Conservation (phyloP, 805 yeast species). For the Suhomyces xylopsoci region DNA sequence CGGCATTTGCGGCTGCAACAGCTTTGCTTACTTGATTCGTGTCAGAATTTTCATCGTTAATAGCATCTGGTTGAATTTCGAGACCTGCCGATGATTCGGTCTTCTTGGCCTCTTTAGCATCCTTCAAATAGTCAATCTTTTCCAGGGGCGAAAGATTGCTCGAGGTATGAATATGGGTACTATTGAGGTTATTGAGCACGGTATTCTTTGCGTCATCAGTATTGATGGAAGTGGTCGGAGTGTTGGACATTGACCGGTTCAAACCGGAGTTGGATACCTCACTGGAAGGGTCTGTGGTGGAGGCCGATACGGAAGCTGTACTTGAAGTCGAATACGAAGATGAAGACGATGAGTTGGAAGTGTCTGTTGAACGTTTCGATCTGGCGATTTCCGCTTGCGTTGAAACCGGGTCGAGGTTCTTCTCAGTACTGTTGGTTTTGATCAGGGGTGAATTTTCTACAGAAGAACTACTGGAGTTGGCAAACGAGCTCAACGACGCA, state of each 20-base stretch:
- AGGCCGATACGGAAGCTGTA: conserved; percentile 7
- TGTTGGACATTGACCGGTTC: conserved; percentile 23
- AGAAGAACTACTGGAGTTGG: not conserved
- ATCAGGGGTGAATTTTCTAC: not conserved
- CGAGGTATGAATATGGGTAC: not conserved
- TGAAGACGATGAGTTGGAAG: conserved; percentile 1
- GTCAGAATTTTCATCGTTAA: not conserved
- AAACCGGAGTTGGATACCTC: conserved; percentile 16
- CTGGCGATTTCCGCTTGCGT: not conserved
- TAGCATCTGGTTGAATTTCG: not conserved
- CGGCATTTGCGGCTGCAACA: not conserved
- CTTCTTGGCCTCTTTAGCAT: not conserved
- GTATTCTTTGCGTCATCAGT: conserved; percentile 9
- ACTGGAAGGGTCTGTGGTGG: conserved; percentile 3
- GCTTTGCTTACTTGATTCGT: not conserved
- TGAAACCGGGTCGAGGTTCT: not conserved
- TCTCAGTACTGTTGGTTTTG: not conserved
- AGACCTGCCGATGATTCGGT: not conserved
- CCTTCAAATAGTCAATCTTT: not conserved
- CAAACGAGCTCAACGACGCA: conserved; percentile 1
- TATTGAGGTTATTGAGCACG: not conserved
- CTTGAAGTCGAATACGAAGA: conserved; percentile 5
- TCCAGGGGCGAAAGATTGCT: not conserved
- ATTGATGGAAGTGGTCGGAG: conserved; percentile 32
- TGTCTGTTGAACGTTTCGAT: not conserved